Conservation (phyloP, 805 yeast genomes). For the Zygotorulaspora chibaensis region DNA sequence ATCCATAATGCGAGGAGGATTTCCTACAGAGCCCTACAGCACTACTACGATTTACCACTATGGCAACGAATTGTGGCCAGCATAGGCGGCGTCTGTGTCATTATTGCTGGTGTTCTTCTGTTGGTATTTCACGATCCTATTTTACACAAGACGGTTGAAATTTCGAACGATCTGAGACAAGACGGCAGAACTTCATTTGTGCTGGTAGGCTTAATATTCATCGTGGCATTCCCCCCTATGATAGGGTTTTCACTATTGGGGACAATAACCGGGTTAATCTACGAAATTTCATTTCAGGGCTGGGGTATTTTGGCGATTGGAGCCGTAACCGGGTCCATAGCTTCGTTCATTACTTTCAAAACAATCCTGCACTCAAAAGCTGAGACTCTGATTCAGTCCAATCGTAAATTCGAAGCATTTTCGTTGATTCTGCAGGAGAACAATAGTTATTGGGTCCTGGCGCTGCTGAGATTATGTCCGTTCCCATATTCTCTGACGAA, state of each 20-base stretch:
- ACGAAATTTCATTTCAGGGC: slow-evolving; percentile 69
- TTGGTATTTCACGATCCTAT: slow-evolving; percentile 29
- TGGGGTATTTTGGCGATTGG: slow-evolving; percentile 73
- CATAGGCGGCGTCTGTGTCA: slow-evolving; percentile 13
- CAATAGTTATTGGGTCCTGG: slow-evolving; percentile 60
- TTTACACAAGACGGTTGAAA: slow-evolving; percentile 34
- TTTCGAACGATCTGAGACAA: slow-evolving; percentile 45
- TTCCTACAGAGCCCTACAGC: slow-evolving; percentile 11
- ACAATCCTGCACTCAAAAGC: slow-evolving; percentile 56
- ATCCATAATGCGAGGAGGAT: slow-evolving; percentile 18
- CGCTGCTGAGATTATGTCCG: slow-evolving; percentile 80
- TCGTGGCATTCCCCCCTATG: slow-evolving; percentile 86
- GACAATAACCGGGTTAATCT: slow-evolving; percentile 71
- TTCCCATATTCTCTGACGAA: slow-evolving; percentile 89
- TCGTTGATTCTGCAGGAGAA: slow-evolving; percentile 68
- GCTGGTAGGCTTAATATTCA: slow-evolving; percentile 50
- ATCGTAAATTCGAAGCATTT: slow-evolving; percentile 67
- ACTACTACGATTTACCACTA: slow-evolving; percentile 17
- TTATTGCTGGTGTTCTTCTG: slow-evolving; percentile 17
- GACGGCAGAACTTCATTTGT: slow-evolving; percentile 41
- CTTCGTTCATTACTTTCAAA: slow-evolving; percentile 67
- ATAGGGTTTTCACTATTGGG: slow-evolving; percentile 73
- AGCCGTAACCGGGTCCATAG: slow-evolving; percentile 66
- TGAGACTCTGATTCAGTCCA: slow-evolving; percentile 50
- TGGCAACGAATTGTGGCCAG: slow-evolving; percentile 24